These are phyloP conservation scores for Saprolegnia parasitica DNA, from an alignment of 352 stramenopile genomes.

Conservation along the genomic window DNA sequence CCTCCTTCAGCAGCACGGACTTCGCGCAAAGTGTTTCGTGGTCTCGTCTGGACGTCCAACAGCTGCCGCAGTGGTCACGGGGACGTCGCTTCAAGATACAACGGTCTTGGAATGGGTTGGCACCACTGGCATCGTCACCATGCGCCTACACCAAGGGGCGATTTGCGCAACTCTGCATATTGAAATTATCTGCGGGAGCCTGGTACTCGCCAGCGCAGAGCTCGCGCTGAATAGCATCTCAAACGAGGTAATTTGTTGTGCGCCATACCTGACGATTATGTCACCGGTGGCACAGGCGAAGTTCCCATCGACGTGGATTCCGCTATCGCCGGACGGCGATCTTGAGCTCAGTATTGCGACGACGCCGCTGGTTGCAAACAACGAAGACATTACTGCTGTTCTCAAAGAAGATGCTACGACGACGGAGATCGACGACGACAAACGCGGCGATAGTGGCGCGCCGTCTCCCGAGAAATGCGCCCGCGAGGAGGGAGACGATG, in stretches of 20 bases:
- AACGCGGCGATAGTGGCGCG: conserved; percentile 4
- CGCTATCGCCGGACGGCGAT: not conserved
- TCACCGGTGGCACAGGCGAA: not conserved
- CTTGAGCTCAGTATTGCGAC: not conserved
- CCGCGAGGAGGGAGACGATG: not conserved
- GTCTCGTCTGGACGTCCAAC: not conserved
- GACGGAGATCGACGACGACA: not conserved
- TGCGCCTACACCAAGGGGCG: not conserved
- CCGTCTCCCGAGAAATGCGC: conserved; percentile 24
- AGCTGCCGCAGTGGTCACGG: not conserved
- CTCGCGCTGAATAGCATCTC: not conserved
- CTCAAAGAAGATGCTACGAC: not conserved
- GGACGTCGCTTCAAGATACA: not conserved
- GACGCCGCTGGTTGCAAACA: not conserved
- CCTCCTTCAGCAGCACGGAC: not conserved
- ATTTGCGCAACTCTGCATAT: not conserved
- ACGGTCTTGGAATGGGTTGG: not conserved
- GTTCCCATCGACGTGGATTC: not conserved
- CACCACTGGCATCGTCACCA: not conserved
- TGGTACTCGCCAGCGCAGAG: not conserved
- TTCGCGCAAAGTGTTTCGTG: not conserved
- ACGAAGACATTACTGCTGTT: not conserved
- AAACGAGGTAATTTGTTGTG: not conserved
- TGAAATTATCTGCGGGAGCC: not conserved
- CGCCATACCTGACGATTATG: not conserved